Evolutionary conservation across 345 rosid species (phyloP).

Genomic region (sweet orange (Citrus sinensis)): DNA sequence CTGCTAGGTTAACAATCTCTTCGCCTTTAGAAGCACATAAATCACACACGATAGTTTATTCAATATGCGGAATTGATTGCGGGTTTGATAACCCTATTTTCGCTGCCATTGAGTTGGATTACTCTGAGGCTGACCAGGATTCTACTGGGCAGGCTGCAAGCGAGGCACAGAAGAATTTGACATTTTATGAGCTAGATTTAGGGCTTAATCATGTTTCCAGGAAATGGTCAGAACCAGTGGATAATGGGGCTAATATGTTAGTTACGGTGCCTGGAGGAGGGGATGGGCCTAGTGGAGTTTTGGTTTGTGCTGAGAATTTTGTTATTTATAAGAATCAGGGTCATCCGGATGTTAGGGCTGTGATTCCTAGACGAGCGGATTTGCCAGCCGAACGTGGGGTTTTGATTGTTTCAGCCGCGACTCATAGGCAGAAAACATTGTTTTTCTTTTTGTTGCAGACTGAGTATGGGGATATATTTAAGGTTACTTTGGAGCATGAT

Average conservation of each 20-base stretch:
- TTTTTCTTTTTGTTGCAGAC: conserved; percentile 97
- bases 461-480: conserved; percentile 89
- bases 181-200: conserved; percentile 91
- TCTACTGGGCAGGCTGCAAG: conserved; percentile 78
- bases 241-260: conserved; percentile 95
- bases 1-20: conserved; percentile 88
- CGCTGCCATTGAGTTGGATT: conserved; percentile 94
- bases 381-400: conserved; percentile 93
- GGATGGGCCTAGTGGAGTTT: conserved; percentile 95
- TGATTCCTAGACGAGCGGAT: conserved; percentile 89
- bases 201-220: conserved; percentile 96
- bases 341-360: conserved; percentile 86
- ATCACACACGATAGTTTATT: conserved; percentile 84
- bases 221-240: conserved; percentile 94
- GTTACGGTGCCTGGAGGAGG: conserved; percentile 99
- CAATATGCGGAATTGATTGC: conserved; percentile 88
- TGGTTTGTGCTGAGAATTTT: conserved; percentile 96
- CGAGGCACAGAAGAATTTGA: conserved; percentile 96
- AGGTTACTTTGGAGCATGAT: conserved; percentile 79
- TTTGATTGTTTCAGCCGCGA: conserved; percentile 86
- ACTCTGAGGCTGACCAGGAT: conserved; percentile 93
- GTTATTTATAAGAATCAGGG: conserved; percentile 96
- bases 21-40: conserved; percentile 98
- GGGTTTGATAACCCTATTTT: conserved; percentile 95
- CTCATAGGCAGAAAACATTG: conserved; percentile 82